Evolutionary conservation across 2,329 filamentous ascomycete genomes (phyloP).

Genomic region (Aspergillus latus): DNA sequence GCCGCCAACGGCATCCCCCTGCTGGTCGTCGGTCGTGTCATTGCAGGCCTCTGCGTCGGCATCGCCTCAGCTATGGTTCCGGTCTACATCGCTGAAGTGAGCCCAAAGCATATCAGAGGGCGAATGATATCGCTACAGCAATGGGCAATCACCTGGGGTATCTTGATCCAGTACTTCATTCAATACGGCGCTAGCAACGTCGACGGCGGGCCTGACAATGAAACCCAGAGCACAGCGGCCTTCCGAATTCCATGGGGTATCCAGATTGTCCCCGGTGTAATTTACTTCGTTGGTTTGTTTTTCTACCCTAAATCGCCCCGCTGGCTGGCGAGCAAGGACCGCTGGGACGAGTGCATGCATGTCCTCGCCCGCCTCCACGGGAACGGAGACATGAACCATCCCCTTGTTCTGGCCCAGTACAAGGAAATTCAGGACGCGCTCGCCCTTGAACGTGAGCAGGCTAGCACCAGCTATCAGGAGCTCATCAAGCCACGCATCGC

Average conservation of each 20-base stretch:
- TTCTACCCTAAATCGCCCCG: constrained; percentile 58
- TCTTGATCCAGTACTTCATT: constrained; percentile 65
- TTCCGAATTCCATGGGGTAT: constrained; percentile 65
- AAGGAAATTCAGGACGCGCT: constrained; percentile 69
- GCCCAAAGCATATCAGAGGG: constrained; percentile 54
- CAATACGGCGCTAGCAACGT: constrained; percentile 46
- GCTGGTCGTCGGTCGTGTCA: constrained; percentile 67
- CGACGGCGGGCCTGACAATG: constrained; percentile 47
- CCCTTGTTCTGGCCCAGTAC: constrained; percentile 66
- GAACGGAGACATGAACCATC: constrained; percentile 61
- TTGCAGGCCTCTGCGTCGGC: constrained; percentile 71
- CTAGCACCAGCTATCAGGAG: constrained; percentile 67
- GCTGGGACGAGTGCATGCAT: constrained; percentile 53
- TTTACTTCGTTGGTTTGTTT: constrained; percentile 56
- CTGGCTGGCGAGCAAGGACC: constrained; percentile 62
- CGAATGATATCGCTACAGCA: constrained; percentile 70
- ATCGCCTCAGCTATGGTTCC: constrained; percentile 70
- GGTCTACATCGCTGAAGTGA: constrained; percentile 68
- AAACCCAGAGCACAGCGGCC: constrained; percentile 55
- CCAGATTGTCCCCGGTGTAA: constrained; percentile 59
- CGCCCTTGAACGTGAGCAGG: constrained; percentile 69
- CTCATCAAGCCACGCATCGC: constrained; percentile 69
- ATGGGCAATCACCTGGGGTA: constrained; percentile 70
- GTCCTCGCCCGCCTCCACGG: constrained; percentile 60
- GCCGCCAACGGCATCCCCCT: constrained; percentile 66